Base-by-base conservation (phyloP, 805 yeast genomes). In the Saturnispora dispora region DNA sequence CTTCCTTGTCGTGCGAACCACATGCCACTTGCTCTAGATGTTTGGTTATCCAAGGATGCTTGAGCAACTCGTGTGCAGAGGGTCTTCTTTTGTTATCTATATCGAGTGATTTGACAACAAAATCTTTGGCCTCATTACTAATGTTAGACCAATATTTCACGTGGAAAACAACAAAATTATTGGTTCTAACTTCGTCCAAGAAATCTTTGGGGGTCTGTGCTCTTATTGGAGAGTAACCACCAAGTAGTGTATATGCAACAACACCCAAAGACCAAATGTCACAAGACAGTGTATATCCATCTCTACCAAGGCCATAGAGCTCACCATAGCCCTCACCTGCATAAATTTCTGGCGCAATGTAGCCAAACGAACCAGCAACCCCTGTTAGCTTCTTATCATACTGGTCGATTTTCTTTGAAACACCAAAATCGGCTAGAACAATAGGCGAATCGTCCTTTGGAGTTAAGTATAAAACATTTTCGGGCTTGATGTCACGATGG, bases 181-280 rank as follows among this genome's bases (percentile, higher is more conserved):
- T 81, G 44, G 82, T 82, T 59, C 77, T 66, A 51, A 88, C 93
- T 64, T 91, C 98, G 43, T 77, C 78, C 45, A 91, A 68, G 63
- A 93, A 91, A 51, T 86, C 95, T 50, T 75, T 77, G 1, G 85
- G 88, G 45, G 79, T 83, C 62, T 90, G 96, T 0, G 96, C 81
- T 47, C 90, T 71, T 67, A 91, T 88, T 3, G 98, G 96, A 5
- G 95, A 84, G 64, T 89, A 88, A 0, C 99, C 99, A 58, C 93
- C 88, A 44, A 91, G 73, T 45, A 90, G 70, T 0, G 97, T 90
- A 66, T 88, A 93, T 0, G 96, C 80, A 44, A 91, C 88, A 8
- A 91, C 95, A 35, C 99, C 99, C 39, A 91, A 64, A 1, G 96
- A 85, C 99, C 99, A 91, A 51, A 91, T 78, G 65, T 91, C 99